These are phyloP conservation scores for Amylostereum areolatum DNA, from an alignment of 1,284 basidiomycete species.

Conservation along the genomic window DNA sequence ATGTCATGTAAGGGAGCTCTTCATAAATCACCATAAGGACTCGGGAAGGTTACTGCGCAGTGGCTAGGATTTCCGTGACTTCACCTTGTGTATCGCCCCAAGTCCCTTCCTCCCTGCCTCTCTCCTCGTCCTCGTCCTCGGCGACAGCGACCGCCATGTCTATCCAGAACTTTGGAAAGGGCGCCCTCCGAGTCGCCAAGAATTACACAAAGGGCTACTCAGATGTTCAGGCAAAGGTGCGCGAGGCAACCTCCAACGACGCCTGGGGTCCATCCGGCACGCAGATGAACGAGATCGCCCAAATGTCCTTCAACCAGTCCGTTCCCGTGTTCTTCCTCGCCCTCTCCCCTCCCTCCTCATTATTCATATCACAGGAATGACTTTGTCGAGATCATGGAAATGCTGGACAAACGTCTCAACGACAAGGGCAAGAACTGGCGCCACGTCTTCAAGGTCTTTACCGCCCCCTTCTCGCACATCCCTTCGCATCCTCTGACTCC, in stretches of 20 bases:
- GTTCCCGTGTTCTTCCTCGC: slow-evolving; percentile 29
- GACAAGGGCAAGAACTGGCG: slow-evolving; percentile 99
- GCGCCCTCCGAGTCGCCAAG: slow-evolving; percentile 82
- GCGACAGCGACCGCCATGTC: slow-evolving; percentile 24
- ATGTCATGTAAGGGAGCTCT: slow-evolving; percentile 25
- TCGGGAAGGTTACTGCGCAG: not conserved
- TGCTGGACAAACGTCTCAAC: slow-evolving; percentile 97
- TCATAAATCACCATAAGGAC: not conserved
- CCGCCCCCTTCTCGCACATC: not conserved
- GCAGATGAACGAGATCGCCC: slow-evolving; percentile 99
- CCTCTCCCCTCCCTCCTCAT: slow-evolving; percentile 1
- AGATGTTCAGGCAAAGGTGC: slow-evolving; percentile 90
- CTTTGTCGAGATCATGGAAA: slow-evolving; percentile 99
- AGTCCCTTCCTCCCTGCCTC: not conserved
- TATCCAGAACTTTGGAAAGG: slow-evolving; percentile 68
- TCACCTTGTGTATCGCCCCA: not conserved
- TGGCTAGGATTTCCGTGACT: not conserved
- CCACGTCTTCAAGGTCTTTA: slow-evolving; percentile 92
- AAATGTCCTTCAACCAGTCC: slow-evolving; percentile 96
- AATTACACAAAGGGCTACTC: slow-evolving; percentile 96
- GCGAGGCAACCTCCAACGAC: slow-evolving; percentile 99
- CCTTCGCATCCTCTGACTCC: not conserved
- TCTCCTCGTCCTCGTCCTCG: not conserved
- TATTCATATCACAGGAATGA: slow-evolving; percentile 60
- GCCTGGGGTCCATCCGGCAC: slow-evolving; percentile 98